Evolutionary conservation across 805 yeast species (phyloP), one percentile per base, ranked within the genome.

Genomic region (Kluyveromyces dobzhanskii): DNA sequence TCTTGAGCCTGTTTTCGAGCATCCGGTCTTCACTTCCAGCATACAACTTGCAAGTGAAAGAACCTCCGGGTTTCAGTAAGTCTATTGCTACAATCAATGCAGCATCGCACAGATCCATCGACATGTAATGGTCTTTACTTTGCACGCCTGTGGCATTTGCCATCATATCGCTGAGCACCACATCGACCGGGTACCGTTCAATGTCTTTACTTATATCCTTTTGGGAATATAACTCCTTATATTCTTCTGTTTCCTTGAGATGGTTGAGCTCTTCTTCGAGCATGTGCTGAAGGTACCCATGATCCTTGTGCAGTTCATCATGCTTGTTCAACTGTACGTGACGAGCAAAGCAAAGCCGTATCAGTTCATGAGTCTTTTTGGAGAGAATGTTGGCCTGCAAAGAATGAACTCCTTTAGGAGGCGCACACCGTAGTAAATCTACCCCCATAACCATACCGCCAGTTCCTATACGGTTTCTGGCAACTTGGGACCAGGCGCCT

Each of bases 401-500:
- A 0, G 88, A 64, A 7, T 81, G 72, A 0, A 81, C 85, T 1
- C 97, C 96, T 3, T 55, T 51, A 0, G 96, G 95, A 0, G 97
- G 96, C 13, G 71, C 69, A 38, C 79, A 74, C 6, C 85, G 81
- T 16, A 90, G 66, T 25, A 92, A 68, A 61, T 92, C 96, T 9
- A 87, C 84, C 4, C 96, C 96, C 10, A 86, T 54, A 3, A 86
- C 75, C 16, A 69, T 64, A 1, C 86, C 80, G 2, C 62, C 54
- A 1, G 70, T 69, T 14, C 58, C 52, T 1, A 77, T 69, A 40
- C 72, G 57, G 38, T 73, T 74, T 7, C 72, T 62, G 0, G 90
- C 88, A 1, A 85, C 88, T 55, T 86, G 95, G 7, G 90, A 75
- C 96, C 96, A 86, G 3, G 95, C 87, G 0, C 96, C 96, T 0